Percentiles rank a stretch among this genome's conserved stretches.
These are phyloP conservation scores for Candida chauliodis DNA, from an alignment of 805 yeast genomes.

Conservation along the genomic window DNA sequence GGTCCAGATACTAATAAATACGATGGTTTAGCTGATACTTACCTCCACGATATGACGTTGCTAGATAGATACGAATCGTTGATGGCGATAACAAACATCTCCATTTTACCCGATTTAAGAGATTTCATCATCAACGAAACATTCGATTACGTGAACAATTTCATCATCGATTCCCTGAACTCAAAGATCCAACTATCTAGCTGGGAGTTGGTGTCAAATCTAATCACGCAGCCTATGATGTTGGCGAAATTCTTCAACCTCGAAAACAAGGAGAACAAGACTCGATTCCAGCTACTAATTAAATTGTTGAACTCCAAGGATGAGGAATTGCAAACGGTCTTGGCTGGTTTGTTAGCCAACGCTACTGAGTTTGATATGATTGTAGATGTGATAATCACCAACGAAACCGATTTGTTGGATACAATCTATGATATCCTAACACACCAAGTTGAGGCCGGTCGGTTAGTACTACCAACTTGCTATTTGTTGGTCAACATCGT, in stretches of 20 bases:
- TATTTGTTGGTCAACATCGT: conserved; percentile 20
- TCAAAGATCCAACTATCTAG: conserved; percentile 52
- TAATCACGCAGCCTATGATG: conserved; percentile 40
- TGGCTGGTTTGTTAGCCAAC: conserved; percentile 39
- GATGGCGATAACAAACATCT: conserved; percentile 64
- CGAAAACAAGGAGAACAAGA: conserved; percentile 21
- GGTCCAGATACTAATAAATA: conserved; percentile 30
- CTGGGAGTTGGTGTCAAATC: conserved; percentile 62
- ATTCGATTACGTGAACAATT: conserved; percentile 41
- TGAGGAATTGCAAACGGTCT: conserved; percentile 23
- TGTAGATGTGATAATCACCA: conserved; percentile 19
- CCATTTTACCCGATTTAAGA: conserved; percentile 43
- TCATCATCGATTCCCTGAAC: conserved; percentile 33
- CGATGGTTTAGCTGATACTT: conserved; percentile 12
- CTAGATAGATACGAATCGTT: conserved; percentile 54
- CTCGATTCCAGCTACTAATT: conserved; percentile 27
- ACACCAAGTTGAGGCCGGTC: conserved; percentile 20
- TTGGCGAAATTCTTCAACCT: conserved; percentile 60
- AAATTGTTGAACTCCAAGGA: conserved; percentile 33
- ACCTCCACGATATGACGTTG: conserved; percentile 26
- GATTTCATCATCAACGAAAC: conserved; percentile 42
- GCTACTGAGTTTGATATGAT: conserved; percentile 39
- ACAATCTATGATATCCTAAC: conserved; percentile 20
- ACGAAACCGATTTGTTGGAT: conserved; percentile 16
- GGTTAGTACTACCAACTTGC: conserved; percentile 27